These are phyloP conservation scores for Debaryomyces nepalensis DNA, from an alignment of 1,139 yeast species.

Conservation along the genomic window DNA sequence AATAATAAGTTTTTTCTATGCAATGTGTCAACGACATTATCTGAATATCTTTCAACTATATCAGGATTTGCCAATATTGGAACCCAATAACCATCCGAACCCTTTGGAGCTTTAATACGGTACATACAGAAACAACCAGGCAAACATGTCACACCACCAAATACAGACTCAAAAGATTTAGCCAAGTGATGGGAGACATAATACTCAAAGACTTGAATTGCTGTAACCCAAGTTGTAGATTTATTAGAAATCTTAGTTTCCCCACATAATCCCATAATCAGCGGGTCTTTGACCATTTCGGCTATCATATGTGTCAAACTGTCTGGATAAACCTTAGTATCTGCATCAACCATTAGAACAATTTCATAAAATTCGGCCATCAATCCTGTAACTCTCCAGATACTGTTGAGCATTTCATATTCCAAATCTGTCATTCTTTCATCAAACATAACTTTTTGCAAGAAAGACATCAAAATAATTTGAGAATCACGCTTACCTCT, in stretches of 20 bases:
- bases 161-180: constrained; percentile 93
- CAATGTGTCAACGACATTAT: constrained; percentile 82
- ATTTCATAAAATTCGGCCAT: constrained; percentile 88
- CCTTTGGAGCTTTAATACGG: constrained; percentile 92
- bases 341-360: constrained; percentile 96
- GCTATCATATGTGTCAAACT: constrained; percentile 92
- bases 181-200: constrained; percentile 96
- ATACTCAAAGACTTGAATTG: constrained; percentile 95
- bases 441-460: constrained; percentile 89
- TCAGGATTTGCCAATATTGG: constrained; percentile 96
- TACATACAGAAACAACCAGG: constrained; percentile 99
- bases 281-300: constrained; percentile 88
- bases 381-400: constrained; percentile 87
- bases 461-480: constrained; percentile 87
- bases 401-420: constrained; percentile 74
- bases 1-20: constrained; percentile 88
- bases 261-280: constrained; percentile 94
- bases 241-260: constrained; percentile 95
- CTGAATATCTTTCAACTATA: constrained; percentile 92
- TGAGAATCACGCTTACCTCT: constrained; percentile 99
- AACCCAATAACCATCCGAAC: constrained; percentile 90
- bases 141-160: constrained; percentile 95
- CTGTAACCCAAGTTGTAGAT: constrained; percentile 85
- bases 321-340: constrained; percentile 90
- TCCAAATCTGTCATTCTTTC: constrained; percentile 97